Percentiles rank a stretch among this genome's conserved stretches.
phyloP scores from a whole-genome alignment of 768 basidiomycete species.

The Austroboletus eburneus region DNA sequence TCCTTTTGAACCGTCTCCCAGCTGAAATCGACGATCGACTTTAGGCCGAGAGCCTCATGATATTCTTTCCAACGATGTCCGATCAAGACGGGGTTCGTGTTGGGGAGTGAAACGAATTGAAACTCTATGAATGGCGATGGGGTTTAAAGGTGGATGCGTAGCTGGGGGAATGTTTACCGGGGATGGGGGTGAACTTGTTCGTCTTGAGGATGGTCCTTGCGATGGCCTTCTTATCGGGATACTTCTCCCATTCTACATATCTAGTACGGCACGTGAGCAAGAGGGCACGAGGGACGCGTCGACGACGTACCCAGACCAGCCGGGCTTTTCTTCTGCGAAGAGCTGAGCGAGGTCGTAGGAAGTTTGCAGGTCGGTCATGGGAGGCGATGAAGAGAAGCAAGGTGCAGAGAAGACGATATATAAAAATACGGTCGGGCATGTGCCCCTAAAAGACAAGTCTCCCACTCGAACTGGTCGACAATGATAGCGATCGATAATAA shows the following conservation, averaged over 20 bases:
- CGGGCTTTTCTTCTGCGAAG: constrained; percentile 13
- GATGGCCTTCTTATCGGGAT: constrained; percentile 9
- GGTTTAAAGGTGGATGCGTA: too few relatives aligned
- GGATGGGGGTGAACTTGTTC: constrained; percentile 10
- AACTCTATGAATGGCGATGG: constrained; percentile 39
- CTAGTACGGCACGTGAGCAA: background rate
- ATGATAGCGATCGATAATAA: background rate
- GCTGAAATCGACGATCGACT: constrained; percentile 43
- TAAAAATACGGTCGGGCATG: too few relatives aligned
- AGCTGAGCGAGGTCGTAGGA: constrained; percentile 1
- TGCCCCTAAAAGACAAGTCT: too few relatives aligned
- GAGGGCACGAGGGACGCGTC: background rate
- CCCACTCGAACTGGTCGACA: too few relatives aligned
- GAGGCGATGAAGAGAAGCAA: too few relatives aligned
- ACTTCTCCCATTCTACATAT: constrained; percentile 16
- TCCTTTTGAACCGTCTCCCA: constrained; percentile 51
- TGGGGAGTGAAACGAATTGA: constrained; percentile 44
- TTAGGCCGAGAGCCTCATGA: constrained; percentile 45
- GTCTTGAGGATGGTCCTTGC: constrained; percentile 9
- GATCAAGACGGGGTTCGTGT: constrained; percentile 47
- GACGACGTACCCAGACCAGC: constrained; percentile 12
- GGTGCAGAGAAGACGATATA: too few relatives aligned
- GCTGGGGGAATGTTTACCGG: constrained; percentile 10
- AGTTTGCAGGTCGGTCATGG: constrained; percentile 2
- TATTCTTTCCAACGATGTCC: constrained; percentile 53